phyloP scores from a whole-genome alignment of 2,329 filamentous ascomycete genomes.

The Paraconiothyrium sp. region DNA sequence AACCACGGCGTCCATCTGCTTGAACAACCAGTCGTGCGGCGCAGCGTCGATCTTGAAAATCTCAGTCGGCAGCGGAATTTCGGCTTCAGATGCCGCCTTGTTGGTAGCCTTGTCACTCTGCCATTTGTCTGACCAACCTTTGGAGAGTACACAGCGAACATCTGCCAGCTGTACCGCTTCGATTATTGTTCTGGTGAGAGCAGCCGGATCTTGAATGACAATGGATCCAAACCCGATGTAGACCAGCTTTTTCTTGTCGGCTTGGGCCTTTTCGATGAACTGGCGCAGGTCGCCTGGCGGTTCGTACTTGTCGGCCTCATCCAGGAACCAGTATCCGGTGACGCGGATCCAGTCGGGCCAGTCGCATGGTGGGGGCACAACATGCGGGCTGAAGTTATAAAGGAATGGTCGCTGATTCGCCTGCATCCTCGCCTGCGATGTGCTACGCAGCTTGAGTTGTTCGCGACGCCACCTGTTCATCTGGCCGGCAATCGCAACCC shows the following conservation, averaged over 20 bases:
- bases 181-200: slow-evolving; percentile 91
- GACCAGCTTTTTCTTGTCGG: slow-evolving; percentile 88
- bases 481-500: slow-evolving; percentile 90
- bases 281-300: slow-evolving; percentile 78
- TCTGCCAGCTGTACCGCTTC: slow-evolving; percentile 91
- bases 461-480: slow-evolving; percentile 93
- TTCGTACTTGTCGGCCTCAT: slow-evolving; percentile 74
- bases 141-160: slow-evolving; percentile 92
- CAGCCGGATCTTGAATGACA: slow-evolving; percentile 86
- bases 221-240: slow-evolving; percentile 98
- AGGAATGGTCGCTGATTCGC: slow-evolving; percentile 97
- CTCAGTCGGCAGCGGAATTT: slow-evolving; percentile 77
- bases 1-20: slow-evolving; percentile 89
- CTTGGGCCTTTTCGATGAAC: slow-evolving; percentile 85
- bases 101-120: slow-evolving; percentile 51
- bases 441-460: slow-evolving; percentile 79
- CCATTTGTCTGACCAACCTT: slow-evolving; percentile 93
- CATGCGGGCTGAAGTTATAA: slow-evolving; percentile 94
- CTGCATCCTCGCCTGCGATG: slow-evolving; percentile 88
- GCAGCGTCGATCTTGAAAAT: slow-evolving; percentile 90
- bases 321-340: slow-evolving; percentile 97
- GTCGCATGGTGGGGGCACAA: slow-evolving; percentile 93
- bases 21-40: slow-evolving; percentile 96
- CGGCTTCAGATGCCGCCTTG: slow-evolving; percentile 66
- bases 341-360: slow-evolving; percentile 98